Conservation (phyloP, 768 basidiomycete species). For the Lentinula raphanica region DNA sequence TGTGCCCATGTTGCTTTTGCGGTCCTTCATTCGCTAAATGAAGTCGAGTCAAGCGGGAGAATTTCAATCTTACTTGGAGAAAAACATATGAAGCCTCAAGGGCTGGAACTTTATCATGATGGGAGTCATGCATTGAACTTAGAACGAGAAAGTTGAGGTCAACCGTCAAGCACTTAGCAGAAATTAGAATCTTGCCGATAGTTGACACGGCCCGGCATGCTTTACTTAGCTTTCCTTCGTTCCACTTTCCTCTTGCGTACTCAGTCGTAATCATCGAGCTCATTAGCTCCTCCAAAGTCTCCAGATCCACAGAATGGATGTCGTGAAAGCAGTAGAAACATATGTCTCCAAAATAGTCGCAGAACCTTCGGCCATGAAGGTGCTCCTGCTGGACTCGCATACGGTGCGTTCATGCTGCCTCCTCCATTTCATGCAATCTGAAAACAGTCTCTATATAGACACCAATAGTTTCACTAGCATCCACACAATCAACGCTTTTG, state of each 20-base stretch:
- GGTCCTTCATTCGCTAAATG: too few species aligned
- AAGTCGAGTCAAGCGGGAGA: too few species aligned
- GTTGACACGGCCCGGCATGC: too few species aligned
- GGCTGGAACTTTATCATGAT: background rate
- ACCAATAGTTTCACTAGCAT: conserved; percentile 90
- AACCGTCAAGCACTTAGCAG: too few species aligned
- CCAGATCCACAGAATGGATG: conserved; percentile 63
- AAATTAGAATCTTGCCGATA: too few species aligned
- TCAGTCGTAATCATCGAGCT: background rate
- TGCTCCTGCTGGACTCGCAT: conserved; percentile 88
- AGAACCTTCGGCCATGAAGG: conserved; percentile 87
- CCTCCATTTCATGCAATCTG: background rate
- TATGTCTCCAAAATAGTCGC: conserved; percentile 89
- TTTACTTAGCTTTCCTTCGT: too few species aligned
- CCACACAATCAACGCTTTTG: conserved; percentile 88
- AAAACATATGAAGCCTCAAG: background rate
- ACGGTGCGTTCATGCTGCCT: conserved; percentile 52
- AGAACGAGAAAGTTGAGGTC: too few species aligned
- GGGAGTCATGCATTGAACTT: too few species aligned
- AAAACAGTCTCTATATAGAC: conserved; percentile 47
- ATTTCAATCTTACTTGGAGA: too few species aligned
- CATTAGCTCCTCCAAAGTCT: background rate
- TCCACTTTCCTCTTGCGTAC: too few species aligned
- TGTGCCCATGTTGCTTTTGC: too few species aligned
- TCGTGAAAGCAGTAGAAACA: conserved; percentile 90